Evolutionary conservation across 1,284 basidiomycete species (phyloP), one percentile per base, ranked within the genome.

Genomic region (Sanghuangporus baumii): DNA sequence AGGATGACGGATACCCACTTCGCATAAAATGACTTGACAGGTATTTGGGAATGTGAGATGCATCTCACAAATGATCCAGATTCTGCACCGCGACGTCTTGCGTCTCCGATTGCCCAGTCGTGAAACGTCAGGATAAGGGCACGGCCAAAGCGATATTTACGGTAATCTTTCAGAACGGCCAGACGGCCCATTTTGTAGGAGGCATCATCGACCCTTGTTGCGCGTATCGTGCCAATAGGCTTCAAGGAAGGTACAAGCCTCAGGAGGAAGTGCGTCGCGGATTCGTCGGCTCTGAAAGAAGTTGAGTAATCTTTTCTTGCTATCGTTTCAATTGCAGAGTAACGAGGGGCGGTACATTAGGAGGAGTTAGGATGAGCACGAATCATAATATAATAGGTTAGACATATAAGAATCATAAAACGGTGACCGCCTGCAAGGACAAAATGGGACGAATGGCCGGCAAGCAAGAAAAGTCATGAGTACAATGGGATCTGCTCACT

Each of bases 141-240:
- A 50, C 79, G 78, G 38, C 90, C 90, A 67, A 91, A 84, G 62
- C 77, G 75, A 76, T 77, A 79, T 61, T 79, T 73, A 51, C 90
- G 85, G 72, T 88, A 88, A 3, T 83, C 78, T 69, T 83, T 81
- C 67, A 87, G 79, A 48, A 92, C 78, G 37, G 83, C 88, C 20
- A 92, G 81, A 3, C 90, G 82, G 66, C 78, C 78, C 64, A 91
- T 82, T 74, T 89, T 91, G 37, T 26, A 51, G 55, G 70, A 63
- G 20, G 16, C 40, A 55, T 64, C 52, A 18, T 34, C 52, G 31
- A 34, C 8, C 6, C 52, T 26, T 54, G 14, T 31, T 23, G 14
- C 26, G 52, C 52, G 57, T 59, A 59, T 51, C 12, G 31, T 88
- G 90, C 90, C 90, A 66, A 89, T 79, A 16, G 88, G 86, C 60